Conservation (phyloP, 192 early-diverging fungal genomes). For the Chytriomyces sp. region DNA sequence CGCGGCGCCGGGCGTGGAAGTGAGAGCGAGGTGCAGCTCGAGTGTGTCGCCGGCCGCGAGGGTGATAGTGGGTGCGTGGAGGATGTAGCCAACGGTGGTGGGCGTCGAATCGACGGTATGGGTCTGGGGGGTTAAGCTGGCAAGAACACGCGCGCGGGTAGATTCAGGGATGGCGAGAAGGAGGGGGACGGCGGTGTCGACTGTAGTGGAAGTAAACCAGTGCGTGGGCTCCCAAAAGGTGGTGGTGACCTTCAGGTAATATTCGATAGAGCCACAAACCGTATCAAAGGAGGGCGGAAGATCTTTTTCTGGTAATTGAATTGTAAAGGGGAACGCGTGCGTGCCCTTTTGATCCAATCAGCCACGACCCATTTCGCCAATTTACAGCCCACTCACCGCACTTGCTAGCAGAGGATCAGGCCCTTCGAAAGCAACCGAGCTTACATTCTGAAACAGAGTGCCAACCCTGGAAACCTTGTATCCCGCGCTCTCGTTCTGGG, state of each 20-base stretch:
- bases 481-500: not conserved
- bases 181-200: constrained; percentile 20
- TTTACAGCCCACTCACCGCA: not conserved
- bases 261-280: constrained; percentile 2
- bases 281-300: not conserved
- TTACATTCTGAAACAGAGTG: constrained; percentile 15
- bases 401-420: not conserved
- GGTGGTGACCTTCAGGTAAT: constrained; percentile 23
- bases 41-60: constrained; percentile 14
- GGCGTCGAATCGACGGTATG: not conserved
- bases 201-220: constrained; percentile 7
- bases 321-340: constrained; percentile 1
- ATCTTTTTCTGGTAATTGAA: not conserved
- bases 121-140: not conserved
- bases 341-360: no score
- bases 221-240: constrained; percentile 16
- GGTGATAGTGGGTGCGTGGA: constrained; percentile 3
- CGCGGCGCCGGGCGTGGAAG: constrained; percentile 9
- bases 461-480: not conserved
- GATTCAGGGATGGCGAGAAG: constrained; percentile 16
- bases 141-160: constrained; percentile 4
- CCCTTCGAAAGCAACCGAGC: not conserved
- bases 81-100: constrained; percentile 22
- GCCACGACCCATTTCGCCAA: no score
- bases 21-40: constrained; percentile 11